Evolutionary conservation across 129 eudicot species (phyloP).

Genomic region (Lactuca sativa): DNA sequence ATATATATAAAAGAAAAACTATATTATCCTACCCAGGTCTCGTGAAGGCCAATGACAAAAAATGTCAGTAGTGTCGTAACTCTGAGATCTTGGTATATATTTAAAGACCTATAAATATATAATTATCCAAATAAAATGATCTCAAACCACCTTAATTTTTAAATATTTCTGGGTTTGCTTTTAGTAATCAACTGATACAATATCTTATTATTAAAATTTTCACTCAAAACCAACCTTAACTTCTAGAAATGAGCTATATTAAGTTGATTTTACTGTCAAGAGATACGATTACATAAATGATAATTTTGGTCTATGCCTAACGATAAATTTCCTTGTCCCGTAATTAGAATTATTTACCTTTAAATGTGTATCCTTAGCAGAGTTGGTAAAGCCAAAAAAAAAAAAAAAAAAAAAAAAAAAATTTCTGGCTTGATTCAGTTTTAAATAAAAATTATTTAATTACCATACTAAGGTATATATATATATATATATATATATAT

Average conservation of each 20-base stretch:
- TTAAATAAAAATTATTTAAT: no score
- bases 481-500: no score
- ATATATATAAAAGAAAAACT: background rate
- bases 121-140: background rate
- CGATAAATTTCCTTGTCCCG: background rate
- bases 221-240: background rate
- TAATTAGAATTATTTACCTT: no score
- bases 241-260: no score
- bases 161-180: background rate
- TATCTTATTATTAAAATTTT: no score
- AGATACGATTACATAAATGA: no score
- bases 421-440: no score
- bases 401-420: no score
- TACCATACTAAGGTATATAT: no score
- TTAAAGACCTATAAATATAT: background rate
- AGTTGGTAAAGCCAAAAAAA: background rate
- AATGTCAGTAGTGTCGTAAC: background rate
- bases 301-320: no score
- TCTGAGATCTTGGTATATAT: background rate
- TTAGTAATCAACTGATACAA: background rate
- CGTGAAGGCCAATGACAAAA: background rate
- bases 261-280: no score
- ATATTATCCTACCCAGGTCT: constrained; percentile 7
- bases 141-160: no score
- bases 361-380: background rate